Conservation (phyloP, 768 basidiomycete genomes). For the Trametes punicea region DNA sequence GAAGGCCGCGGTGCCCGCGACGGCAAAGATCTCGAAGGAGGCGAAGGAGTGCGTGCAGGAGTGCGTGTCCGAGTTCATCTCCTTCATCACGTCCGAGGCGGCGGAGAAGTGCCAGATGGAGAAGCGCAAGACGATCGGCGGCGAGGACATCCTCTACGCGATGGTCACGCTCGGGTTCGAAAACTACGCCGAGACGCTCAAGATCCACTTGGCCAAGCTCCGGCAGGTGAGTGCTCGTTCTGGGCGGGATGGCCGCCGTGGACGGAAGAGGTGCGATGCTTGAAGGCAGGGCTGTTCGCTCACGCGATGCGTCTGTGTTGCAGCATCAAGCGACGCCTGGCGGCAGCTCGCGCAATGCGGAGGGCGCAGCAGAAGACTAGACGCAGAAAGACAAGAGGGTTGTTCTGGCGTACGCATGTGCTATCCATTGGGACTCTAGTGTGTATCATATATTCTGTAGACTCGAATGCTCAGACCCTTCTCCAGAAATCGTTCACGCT, state of each 20-base stretch:
- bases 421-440: neutral
- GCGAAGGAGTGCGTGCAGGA: slow-evolving; percentile 99
- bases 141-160: slow-evolving; percentile 96
- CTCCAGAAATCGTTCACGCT: neutral
- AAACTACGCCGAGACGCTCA: slow-evolving; percentile 88
- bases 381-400: neutral
- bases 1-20: slow-evolving; percentile 86
- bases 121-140: slow-evolving; percentile 97
- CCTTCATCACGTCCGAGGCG: slow-evolving; percentile 96
- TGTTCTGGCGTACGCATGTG: neutral
- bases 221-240: slow-evolving; percentile 53
- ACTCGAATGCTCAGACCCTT: slow-evolving; percentile 4
- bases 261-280: neutral
- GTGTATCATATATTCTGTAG: slow-evolving; percentile 15
- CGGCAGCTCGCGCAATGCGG: slow-evolving; percentile 3
- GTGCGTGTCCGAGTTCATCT: slow-evolving; percentile 97
- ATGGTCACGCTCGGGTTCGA: slow-evolving; percentile 92
- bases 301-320: neutral
- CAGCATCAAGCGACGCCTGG: slow-evolving; percentile 18
- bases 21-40: slow-evolving; percentile 96
- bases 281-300: neutral
- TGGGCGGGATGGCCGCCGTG: neutral
- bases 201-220: slow-evolving; percentile 89
- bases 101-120: slow-evolving; percentile 92
- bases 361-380: slow-evolving; percentile 10